Evolutionary conservation across 345 rosid species (phyloP), one percentile per base, ranked within the genome.

Genomic region (Anacardium occidentale): DNA sequence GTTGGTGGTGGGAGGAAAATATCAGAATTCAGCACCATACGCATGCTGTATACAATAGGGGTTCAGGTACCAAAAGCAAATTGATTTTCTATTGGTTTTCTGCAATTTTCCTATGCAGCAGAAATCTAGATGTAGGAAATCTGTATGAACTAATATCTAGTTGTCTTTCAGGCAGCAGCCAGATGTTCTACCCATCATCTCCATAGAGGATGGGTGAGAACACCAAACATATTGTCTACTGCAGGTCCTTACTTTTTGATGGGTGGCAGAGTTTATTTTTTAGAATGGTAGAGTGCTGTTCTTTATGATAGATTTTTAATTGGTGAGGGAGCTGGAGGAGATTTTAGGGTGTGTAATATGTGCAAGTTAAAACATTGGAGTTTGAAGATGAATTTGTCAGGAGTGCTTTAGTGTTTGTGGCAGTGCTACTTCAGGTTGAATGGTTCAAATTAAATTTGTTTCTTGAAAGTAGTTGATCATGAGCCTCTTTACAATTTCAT

Each of bases 1-100:
- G 73, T 91, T 60, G 97, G 99, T 58, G 98, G 96, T 50, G 97
- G 98, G 76, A 88, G 99, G 78, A 90, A 96, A 83, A 54, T 93
- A 66, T 93, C 95, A 5, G 87, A 89, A 68, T 91, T 93, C 82
- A 91, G 97, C 79, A 87, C 93, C 11, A 83, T 91, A 55, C 88
- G 97, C 74, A 82, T 85, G 89, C 68, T 90, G 81, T 96, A 89
- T 79, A 76, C 87, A 72, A 74, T 96, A 66, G 98, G 99, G 75
- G 79, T 96, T 75, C 90, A 83, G 98, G 99, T 95, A 32, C 63
- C 44, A 14, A 68, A 70, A 44, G 12, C 47, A 53, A 25, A 29
- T 42, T 61, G 53, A 32, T 53, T 58, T 50, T 58, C 51, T 60
- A 9, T 25, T 54, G 44, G 29, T 54, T 15, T 2, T 44, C 21